phyloP scores from a whole-genome alignment of 2,329 filamentous ascomycete genomes.

The Aspergillus sp. region DNA sequence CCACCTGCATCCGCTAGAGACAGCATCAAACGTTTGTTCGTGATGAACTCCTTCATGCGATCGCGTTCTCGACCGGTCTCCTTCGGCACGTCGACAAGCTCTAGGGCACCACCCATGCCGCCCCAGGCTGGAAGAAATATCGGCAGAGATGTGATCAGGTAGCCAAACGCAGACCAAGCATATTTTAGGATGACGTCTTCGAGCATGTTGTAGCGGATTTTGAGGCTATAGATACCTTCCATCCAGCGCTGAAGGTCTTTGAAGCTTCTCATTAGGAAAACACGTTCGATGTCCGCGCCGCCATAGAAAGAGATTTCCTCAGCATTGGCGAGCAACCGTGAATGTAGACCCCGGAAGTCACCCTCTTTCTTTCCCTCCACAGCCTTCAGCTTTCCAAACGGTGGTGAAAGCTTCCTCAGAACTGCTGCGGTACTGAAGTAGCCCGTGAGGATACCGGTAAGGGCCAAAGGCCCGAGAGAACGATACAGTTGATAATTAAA shows the following conservation, averaged over 20 bases:
- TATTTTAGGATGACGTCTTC: slow-evolving; percentile 99
- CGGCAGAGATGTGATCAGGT: slow-evolving; percentile 86
- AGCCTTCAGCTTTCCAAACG: slow-evolving; percentile 94
- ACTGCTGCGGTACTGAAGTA: slow-evolving; percentile 94
- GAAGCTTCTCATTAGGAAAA: slow-evolving; percentile 88
- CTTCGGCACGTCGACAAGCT: slow-evolving; percentile 54
- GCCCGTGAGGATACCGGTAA: slow-evolving; percentile 83
- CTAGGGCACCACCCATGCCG: slow-evolving; percentile 72
- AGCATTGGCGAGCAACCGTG: slow-evolving; percentile 90
- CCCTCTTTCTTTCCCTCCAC: slow-evolving; percentile 94
- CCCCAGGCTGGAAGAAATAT: slow-evolving; percentile 95
- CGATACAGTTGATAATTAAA: slow-evolving; percentile 98
- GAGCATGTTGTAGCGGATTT: slow-evolving; percentile 97
- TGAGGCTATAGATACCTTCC: slow-evolving; percentile 97
- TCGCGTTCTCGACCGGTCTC: slow-evolving; percentile 64
- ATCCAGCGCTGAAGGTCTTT: slow-evolving; percentile 93
- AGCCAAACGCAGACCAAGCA: slow-evolving; percentile 97
- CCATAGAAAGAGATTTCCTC: slow-evolving; percentile 98
- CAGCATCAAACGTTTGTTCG: slow-evolving; percentile 97
- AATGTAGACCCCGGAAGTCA: slow-evolving; percentile 88
- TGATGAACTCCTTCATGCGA: slow-evolving; percentile 98
- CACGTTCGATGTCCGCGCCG: slow-evolving; percentile 90
- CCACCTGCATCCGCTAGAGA: slow-evolving; percentile 94
- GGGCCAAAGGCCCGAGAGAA: slow-evolving; percentile 82
- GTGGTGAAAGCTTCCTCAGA: slow-evolving; percentile 82